Evolutionary conservation across 169 alveolate genomes (phyloP), one percentile per base, ranked within the genome.

Genomic region (Plasmodium inui): DNA sequence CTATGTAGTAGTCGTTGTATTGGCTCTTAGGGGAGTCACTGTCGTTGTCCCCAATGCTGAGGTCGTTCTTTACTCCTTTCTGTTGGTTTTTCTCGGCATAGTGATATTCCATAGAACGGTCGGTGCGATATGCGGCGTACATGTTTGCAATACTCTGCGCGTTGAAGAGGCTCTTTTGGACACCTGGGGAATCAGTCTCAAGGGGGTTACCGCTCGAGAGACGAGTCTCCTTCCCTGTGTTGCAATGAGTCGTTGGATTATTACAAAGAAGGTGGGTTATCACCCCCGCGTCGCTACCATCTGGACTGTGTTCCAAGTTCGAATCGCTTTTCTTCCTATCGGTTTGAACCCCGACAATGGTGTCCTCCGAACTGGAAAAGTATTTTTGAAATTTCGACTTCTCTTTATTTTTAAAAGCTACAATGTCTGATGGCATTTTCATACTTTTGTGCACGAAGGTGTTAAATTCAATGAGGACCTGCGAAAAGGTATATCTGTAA

Each of bases 1-100:
- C 92, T n/a, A 91, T 80, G 72, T 91, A 91, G 39, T 91, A 91
- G 57, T 91, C 95, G 67, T 91, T 91, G 67, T 71, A 91, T 2
- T 88, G n/a, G 82, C 17, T 12, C 22, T 81, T 82, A 19, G 19
- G 37, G 10, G 22, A 12, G 41, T 12, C 61, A 70, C 37, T 30
- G 8, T 9, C 28, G 19, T 39, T 44, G 3, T 26, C n/a, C 53
- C 55, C 26, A 12, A 50, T 17, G 67, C 32, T 22, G 4, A n/a
- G 30, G 30, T 79, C 28, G 10, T 88, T 37, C 22, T 12, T 12
- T 32, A 30, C 71, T 8, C 44, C 73, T 9, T 57, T 46, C 39
- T 72, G 32, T 26, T 81, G 19, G 19, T 41, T 34, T 8, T 79
- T 39, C 46, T 7, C 83, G 5, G 37, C 37, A 9, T 44, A n/a